These are phyloP conservation scores for Penicillium sp. DNA, from an alignment of 2,329 filamentous ascomycete species.

Conservation along the genomic window DNA sequence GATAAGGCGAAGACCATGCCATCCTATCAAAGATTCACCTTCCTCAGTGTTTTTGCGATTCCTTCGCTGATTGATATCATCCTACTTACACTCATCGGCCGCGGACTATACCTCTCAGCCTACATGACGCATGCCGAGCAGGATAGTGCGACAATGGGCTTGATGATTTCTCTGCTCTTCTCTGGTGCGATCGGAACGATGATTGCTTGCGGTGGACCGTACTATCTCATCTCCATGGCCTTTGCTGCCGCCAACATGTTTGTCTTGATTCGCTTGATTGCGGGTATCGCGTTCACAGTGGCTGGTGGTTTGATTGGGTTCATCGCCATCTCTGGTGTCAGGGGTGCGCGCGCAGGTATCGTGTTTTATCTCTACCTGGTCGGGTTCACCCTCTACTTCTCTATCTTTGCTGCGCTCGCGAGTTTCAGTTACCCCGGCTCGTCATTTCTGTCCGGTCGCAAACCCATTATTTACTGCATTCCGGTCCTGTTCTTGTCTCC, in stretches of 20 bases:
- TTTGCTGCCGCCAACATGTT: conserved; percentile 53
- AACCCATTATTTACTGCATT: conserved; percentile 50
- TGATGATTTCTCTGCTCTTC: conserved; percentile 55
- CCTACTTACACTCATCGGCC: conserved; percentile 53
- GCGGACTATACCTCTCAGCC: conserved; percentile 56
- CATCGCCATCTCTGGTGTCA: conserved; percentile 44
- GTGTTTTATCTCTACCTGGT: conserved; percentile 57
- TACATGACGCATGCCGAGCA: conserved; percentile 48
- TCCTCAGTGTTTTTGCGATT: conserved; percentile 57
- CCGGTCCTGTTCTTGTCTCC: conserved; percentile 54
- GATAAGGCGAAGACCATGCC: conserved; percentile 41
- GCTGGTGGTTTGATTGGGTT: conserved; percentile 51
- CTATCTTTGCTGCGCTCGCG: conserved; percentile 50
- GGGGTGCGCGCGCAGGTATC: conserved; percentile 44
- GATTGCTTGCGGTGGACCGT: conserved; percentile 58
- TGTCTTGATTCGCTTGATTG: conserved; percentile 47
- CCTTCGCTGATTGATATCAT: conserved; percentile 58
- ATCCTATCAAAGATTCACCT: conserved; percentile 49
- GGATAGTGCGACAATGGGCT: conserved; percentile 50
- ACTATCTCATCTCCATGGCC: conserved; percentile 54
- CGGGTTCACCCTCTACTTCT: conserved; percentile 54
- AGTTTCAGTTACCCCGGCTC: conserved; percentile 51
- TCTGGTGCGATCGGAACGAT: conserved; percentile 58
- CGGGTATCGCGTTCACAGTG: conserved; percentile 47
- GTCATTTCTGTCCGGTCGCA: conserved; percentile 53